Base-by-base conservation (phyloP, 148 eudicot genomes). In the Linanthus parryae region DNA sequence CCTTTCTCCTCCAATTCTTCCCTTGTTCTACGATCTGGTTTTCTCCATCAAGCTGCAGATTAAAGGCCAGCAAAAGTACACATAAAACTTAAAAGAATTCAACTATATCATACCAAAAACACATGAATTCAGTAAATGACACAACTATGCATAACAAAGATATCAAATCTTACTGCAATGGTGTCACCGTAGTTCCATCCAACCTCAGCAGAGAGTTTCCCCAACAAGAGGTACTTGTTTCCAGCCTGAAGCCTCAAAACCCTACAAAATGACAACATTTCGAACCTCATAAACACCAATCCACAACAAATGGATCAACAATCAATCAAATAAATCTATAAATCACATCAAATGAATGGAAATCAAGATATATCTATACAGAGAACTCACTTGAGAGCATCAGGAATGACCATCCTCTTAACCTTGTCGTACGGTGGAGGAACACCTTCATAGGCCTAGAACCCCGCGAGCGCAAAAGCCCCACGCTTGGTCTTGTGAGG, bases 401-500 rank as follows among this genome's bases (percentile, higher is more conserved):
- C 95, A 16, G 89, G 95, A 19, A 85, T 83, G 57, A 85, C 94
- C 78, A 85, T 79, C 76, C 88, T 78, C 68, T 85, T 85, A 10
- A 54, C 58, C 59, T 76, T 81, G 67, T 85, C 88, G 52, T 81
- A 85, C 0, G 94, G 94, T 4, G 94, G 78, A 18, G 94, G 94
- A 23, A 85, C 56, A 22, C 95, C 95, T 57, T 85, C 85, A 25
- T 68, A 85, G 44, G 74, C 95, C 85, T 85, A 81, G 88, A 85
- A 65, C 68, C 88, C 67, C 2, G 79, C 89, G 27, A 85, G 58
- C 14, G 88, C 95, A 44, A 85, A 83, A 6, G 95, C 95, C 39
- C 91, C 95, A 21, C 95, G 64, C 84, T 86, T 86, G 2, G 87
- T 86, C 80, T 86, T 86, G 64, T 86, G 95, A 5, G 95, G 95